Base-by-base conservation (phyloP, 169 alveolate species). In the Plasmodium sp. region DNA sequence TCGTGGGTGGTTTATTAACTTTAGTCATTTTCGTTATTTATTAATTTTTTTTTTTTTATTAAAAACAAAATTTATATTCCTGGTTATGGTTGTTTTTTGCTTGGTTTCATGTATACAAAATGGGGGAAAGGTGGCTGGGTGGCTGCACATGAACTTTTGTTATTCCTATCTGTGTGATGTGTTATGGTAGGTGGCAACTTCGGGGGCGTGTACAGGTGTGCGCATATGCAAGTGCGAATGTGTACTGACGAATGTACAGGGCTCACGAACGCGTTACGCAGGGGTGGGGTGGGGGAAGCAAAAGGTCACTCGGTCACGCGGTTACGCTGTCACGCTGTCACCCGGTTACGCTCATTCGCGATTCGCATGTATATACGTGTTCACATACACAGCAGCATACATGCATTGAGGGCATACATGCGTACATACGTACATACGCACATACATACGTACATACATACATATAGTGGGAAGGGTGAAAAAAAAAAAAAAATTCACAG, bases 1-100 rank as follows among this genome's bases (percentile, higher is more conserved):
- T 84, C 16, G 83, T 72, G 83, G 92, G 92, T 7, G 92, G 92
- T 71, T 84, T 84, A 39, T 84, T 84, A 67, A 84, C 83, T 84
- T 84, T 84, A 39, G 92, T 84, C 92, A 84, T 84, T 43, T 80
- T 80, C 43, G 58, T 43, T 41, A 80, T 18, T 81, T 81, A 18
- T 81, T 81, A 14, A 31, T 45, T 54, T 81, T 54, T 54, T 81
- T 54, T 54, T 81, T 56, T 82, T 56, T 82, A 18, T 39, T 39
- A 51, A 82, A 45, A 33, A 82, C 67, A 82, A 82, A 51, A 82
- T 82, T 27, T 33, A 22, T 79, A 43, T 39, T 79, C 51, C 77
- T 82, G 62, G 90, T 54, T 82, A 18, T 14, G 75, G 36, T 22
- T 62, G 75, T 14, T 34, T 27, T 82, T 56, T 82, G 22, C 14